Evolutionary conservation across 2,329 filamentous ascomycete species (phyloP), one percentile per base, ranked within the genome.

Genomic region (Dothideomycetes sp.): DNA sequence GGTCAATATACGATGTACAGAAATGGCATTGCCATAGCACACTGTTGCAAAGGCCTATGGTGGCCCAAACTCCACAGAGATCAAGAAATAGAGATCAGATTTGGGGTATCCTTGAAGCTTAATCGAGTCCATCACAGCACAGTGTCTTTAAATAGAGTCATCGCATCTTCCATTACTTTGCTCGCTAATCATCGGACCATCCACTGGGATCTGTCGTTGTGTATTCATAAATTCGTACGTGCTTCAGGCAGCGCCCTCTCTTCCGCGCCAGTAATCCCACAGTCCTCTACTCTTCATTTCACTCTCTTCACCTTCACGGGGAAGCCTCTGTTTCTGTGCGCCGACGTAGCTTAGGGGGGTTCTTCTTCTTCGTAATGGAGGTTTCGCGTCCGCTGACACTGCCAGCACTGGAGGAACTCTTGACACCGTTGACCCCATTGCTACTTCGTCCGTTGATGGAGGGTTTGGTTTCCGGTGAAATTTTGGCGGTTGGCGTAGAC

Each of bases 271-370:
- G n/a, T 40, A 41, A 19, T 44, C 42, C 42, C 37, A 44, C 7
- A 44, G 29, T 8, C 37, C 41, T 17, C 41, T 37, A 34, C 38
- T 27, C 22, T 27, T 27, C 22, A 27, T 12, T 12, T 27, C 22
- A 27, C 7, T 12, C 7, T 7, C 22, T 7, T 27, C 22, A 27
- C 22, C 22, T 7, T 27, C 22, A 12, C 22, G 22, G 12, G 22
- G 35, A 33, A 30, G 43, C 24, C 43, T 42, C 24, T 41, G 42
- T 32, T 42, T 42, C 34, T 44, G 45, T 34, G 45, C 45, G 17
- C 38, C 45, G 42, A 47, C 45, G 45, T 47, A 47, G 34, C 40
- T 45, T 44, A 47, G 43, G 42, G 42, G 41, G 40, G 37, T 45
- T 42, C 31, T 38, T 31, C 29, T 39, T 42, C 24, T 17, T n/a